These are phyloP conservation scores for Aechmea fasciata DNA, from an alignment of 176 grass and related monocot genomes.

Conservation along the genomic window DNA sequence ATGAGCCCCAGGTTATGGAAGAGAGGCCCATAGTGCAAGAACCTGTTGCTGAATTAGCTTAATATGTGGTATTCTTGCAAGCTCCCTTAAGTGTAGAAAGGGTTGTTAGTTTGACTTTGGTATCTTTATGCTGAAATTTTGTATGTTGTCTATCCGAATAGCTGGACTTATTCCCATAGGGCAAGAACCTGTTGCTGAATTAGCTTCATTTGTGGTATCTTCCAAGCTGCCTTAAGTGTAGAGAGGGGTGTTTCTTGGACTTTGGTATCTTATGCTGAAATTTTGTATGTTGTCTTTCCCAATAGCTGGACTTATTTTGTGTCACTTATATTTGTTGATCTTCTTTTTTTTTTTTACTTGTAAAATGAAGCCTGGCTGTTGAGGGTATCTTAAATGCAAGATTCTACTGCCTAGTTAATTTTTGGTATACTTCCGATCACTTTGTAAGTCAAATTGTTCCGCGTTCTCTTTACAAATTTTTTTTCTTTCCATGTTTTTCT, in stretches of 20 bases:
- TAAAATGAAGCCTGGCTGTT: too few species aligned
- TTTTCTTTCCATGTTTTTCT: too few species aligned
- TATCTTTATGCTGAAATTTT: slow-evolving; percentile 2
- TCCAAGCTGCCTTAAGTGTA: background rate
- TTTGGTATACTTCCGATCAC: too few species aligned
- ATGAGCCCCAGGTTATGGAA: slow-evolving; percentile 17
- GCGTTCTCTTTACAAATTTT: too few species aligned
- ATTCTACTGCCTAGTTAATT: too few species aligned
- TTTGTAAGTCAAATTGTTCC: too few species aligned
- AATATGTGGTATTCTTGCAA: background rate
- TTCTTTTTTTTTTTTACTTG: too few species aligned
- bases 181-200: background rate
- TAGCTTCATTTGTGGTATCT: background rate
- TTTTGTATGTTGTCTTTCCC: too few species aligned
- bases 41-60: background rate
- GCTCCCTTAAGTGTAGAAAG: background rate
- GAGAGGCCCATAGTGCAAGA: slow-evolving; percentile 12
- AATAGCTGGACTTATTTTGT: too few species aligned
- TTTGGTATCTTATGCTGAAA: slow-evolving; percentile 7
- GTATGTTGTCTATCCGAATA: too few species aligned
- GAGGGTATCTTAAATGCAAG: too few species aligned
- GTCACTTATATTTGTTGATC: too few species aligned
- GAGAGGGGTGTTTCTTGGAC: background rate
- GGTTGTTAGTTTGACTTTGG: background rate
- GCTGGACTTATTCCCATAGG: background rate